Evolutionary conservation across 2,329 filamentous ascomycete species (phyloP).

Genomic region (Epichloe scottii): DNA sequence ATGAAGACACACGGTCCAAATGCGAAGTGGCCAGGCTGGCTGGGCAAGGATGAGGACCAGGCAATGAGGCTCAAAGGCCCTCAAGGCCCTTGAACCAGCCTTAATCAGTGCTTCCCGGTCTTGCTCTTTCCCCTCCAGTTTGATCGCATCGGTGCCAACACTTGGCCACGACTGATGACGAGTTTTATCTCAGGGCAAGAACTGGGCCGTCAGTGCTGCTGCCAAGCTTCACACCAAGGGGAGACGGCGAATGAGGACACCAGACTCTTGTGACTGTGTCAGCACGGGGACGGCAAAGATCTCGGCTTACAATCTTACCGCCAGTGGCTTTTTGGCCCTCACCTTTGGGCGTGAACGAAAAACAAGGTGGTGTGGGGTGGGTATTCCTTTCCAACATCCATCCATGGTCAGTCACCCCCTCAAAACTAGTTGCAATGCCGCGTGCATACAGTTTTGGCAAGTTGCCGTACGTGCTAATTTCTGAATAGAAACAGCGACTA

Average conservation of each 20-base stretch:
- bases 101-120: background rate
- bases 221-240: too few relatives aligned
- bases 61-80: background rate
- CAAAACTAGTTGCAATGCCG: too few relatives aligned
- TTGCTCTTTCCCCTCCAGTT: too few relatives aligned
- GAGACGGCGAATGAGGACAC: background rate
- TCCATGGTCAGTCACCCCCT: too few relatives aligned
- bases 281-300: background rate
- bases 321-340: background rate
- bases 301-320: background rate
- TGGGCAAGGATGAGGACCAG: background rate
- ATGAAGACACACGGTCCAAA: background rate
- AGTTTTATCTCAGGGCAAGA: too few relatives aligned
- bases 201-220: too few relatives aligned
- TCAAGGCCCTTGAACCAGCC: background rate
- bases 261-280: background rate
- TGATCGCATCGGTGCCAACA: too few relatives aligned
- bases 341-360: background rate
- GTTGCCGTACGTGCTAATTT: background rate
- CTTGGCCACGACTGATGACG: too few relatives aligned
- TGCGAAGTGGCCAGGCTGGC: slow-evolving; percentile 3
- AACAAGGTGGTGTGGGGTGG: background rate
- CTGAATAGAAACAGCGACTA: background rate
- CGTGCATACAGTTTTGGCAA: background rate
- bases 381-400: too few relatives aligned